A percentile compares a stretch with the other conserved stretches of the same genome.
phyloP scores from a whole-genome alignment of 2,329 filamentous ascomycete species.

The Blumeria graminis region DNA sequence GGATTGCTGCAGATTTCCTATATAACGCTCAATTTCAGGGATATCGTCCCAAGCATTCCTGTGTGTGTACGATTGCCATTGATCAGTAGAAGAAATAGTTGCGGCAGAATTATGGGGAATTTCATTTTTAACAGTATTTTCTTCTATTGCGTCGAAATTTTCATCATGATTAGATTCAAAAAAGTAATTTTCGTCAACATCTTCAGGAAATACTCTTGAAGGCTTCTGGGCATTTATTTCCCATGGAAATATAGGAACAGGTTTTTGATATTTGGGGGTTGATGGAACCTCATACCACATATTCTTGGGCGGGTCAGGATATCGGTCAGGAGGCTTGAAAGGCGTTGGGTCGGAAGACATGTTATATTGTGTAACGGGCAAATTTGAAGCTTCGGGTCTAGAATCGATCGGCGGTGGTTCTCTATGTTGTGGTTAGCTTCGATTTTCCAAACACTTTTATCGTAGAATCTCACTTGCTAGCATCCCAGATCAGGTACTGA shows the following conservation, averaged over 20 bases:
- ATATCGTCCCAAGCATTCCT: constrained; percentile 87
- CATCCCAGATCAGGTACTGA: constrained; percentile 18
- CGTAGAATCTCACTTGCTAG: constrained; percentile 22
- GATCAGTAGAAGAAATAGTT: constrained; percentile 21
- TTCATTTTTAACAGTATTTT: neutral
- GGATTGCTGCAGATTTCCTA: constrained; percentile 48
- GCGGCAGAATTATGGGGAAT: constrained; percentile 12
- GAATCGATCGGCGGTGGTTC: constrained; percentile 36
- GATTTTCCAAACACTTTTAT: neutral
- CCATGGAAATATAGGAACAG: constrained; percentile 73
- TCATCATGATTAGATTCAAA: neutral
- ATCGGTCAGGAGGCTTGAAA: constrained; percentile 53
- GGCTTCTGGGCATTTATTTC: constrained; percentile 41
- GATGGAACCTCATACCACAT: constrained; percentile 75
- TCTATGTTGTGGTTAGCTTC: constrained; percentile 10
- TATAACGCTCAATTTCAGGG: constrained; percentile 69
- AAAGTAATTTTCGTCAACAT: constrained; percentile 15
- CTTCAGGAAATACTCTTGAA: constrained; percentile 40
- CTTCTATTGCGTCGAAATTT: neutral
- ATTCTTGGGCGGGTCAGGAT: constrained; percentile 62
- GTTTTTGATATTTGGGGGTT: constrained; percentile 30
- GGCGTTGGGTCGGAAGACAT: constrained; percentile 58
- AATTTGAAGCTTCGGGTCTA: constrained; percentile 63
- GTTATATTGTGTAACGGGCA: constrained; percentile 53
- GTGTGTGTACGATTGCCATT: constrained; percentile 50